Percentiles rank a stretch among this genome's conserved stretches.
Conservation (phyloP, 257 asterid genomes). For the Leonotis leonurus region DNA sequence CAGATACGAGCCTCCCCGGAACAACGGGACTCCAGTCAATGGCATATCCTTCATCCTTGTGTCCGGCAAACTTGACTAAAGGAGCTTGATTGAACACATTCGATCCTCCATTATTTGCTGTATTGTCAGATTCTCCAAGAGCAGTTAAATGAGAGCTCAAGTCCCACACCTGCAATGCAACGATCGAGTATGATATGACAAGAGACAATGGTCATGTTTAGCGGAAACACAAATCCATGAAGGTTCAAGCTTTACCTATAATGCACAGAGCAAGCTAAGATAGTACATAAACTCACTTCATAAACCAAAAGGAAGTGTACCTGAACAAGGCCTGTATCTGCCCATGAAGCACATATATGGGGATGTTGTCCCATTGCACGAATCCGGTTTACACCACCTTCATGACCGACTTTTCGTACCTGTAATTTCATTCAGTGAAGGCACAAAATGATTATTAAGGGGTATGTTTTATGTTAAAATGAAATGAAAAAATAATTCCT, state of each 20-base stretch:
- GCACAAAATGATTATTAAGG: not conserved
- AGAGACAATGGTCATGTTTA: not conserved
- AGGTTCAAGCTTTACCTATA: not conserved
- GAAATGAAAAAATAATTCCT: not conserved
- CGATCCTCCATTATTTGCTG: slow-evolving; percentile 37
- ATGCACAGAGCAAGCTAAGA: not conserved
- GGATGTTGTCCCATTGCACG: slow-evolving; percentile 88
- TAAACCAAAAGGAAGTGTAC: slow-evolving; percentile 20
- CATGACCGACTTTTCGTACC: slow-evolving; percentile 63
- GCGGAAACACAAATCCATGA: not conserved
- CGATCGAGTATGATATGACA: not conserved
- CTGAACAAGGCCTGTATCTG: slow-evolving; percentile 81
- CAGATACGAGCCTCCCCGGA: slow-evolving; percentile 86
- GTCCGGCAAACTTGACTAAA: slow-evolving; percentile 62
- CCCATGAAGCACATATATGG: slow-evolving; percentile 94
- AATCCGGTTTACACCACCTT: slow-evolving; percentile 81
- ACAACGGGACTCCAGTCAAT: slow-evolving; percentile 93
- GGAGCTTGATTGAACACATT: slow-evolving; percentile 58
- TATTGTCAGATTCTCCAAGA: slow-evolving; percentile 53
- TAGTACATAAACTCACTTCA: not conserved
- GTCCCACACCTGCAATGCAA: slow-evolving; percentile 79
- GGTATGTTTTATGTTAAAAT: not conserved
- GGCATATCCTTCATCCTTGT: slow-evolving; percentile 96
- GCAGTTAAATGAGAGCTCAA: slow-evolving; percentile 67
- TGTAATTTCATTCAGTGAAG: slow-evolving; percentile 27